A percentile compares a stretch with the other conserved stretches of the same genome.
These are phyloP conservation scores for Salicornia ramosissima DNA, from an alignment of 148 eudicot genomes.

Conservation along the genomic window DNA sequence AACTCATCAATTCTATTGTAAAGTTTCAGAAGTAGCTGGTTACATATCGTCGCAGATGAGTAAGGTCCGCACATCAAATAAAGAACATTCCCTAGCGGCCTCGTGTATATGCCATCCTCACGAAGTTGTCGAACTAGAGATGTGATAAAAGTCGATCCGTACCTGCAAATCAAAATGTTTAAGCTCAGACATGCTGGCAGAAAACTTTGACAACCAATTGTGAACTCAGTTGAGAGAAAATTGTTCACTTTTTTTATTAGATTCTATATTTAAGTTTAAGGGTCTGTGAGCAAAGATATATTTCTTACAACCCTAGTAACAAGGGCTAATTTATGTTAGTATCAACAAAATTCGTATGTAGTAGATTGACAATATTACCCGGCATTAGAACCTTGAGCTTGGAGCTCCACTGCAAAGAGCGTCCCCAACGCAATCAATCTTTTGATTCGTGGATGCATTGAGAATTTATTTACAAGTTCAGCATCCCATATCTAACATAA, in stretches of 20 bases:
- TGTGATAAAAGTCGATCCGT: conserved; percentile 63
- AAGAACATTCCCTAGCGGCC: conserved; percentile 90
- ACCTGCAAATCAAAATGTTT: conserved; percentile 38
- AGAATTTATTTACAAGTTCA: conserved; percentile 57
- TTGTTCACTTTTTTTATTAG: neutral
- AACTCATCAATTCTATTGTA: conserved; percentile 66
- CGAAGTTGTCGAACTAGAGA: conserved; percentile 58
- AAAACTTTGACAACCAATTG: neutral
- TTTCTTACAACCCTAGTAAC: neutral
- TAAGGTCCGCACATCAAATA: conserved; percentile 96
- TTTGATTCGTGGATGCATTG: conserved; percentile 57
- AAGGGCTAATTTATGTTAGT: neutral
- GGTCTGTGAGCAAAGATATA: neutral
- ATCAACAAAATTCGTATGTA: neutral
- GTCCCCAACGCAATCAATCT: conserved; percentile 82
- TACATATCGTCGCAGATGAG: conserved; percentile 56
- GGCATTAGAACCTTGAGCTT: conserved; percentile 62
- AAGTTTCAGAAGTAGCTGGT: conserved; percentile 42
- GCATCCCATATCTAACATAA: conserved; percentile 66
- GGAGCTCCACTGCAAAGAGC: conserved; percentile 75
- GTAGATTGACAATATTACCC: conserved; percentile 45
- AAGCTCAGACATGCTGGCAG: neutral
- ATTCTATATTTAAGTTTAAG: neutral
- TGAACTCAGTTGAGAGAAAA: neutral
- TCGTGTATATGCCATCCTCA: conserved; percentile 71